These are phyloP conservation scores for Leccinum boreale DNA, from an alignment of 768 basidiomycete species.

Conservation along the genomic window DNA sequence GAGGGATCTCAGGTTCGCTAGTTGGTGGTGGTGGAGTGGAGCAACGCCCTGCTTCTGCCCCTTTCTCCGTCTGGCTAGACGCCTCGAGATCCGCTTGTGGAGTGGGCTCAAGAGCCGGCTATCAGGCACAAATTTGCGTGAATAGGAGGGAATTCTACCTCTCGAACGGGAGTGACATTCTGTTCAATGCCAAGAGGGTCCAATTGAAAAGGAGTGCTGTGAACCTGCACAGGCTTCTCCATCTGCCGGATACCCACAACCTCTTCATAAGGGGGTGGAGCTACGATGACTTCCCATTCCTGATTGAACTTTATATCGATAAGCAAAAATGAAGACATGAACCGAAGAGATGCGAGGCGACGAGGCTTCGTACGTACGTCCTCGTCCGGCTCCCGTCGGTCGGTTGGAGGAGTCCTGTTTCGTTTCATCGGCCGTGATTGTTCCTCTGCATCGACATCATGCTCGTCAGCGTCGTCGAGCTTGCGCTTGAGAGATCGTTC, in stretches of 20 bases:
- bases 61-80: slow-evolving; percentile 11
- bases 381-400: slow-evolving; percentile 26
- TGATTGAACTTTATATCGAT: slow-evolving; percentile 21
- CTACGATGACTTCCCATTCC: slow-evolving; percentile 33
- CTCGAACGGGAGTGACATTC: slow-evolving; percentile 3
- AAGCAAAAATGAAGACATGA: slow-evolving; percentile 15
- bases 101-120: slow-evolving; percentile 10
- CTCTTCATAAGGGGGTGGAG: slow-evolving; percentile 30
- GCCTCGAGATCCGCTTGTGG: not conserved
- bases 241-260: slow-evolving; percentile 6
- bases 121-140: slow-evolving; percentile 6
- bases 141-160: slow-evolving; percentile 13
- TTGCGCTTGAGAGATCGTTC: slow-evolving; percentile 34
- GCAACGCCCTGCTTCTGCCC: slow-evolving; percentile 4
- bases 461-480: slow-evolving; percentile 25
- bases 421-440: slow-evolving; percentile 29
- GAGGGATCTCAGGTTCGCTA: slow-evolving; percentile 7
- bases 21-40: slow-evolving; percentile 8
- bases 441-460: slow-evolving; percentile 30
- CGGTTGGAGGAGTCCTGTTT: slow-evolving; percentile 42
- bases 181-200: slow-evolving; percentile 1
- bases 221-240: slow-evolving; percentile 12
- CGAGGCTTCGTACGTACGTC: slow-evolving; percentile 21
- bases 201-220: not conserved
- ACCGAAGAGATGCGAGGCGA: not conserved